A percentile compares a stretch with the other conserved stretches of the same genome.
phyloP scores from a whole-genome alignment of 2,329 filamentous ascomycete species.

The Cytospora piceae region DNA sequence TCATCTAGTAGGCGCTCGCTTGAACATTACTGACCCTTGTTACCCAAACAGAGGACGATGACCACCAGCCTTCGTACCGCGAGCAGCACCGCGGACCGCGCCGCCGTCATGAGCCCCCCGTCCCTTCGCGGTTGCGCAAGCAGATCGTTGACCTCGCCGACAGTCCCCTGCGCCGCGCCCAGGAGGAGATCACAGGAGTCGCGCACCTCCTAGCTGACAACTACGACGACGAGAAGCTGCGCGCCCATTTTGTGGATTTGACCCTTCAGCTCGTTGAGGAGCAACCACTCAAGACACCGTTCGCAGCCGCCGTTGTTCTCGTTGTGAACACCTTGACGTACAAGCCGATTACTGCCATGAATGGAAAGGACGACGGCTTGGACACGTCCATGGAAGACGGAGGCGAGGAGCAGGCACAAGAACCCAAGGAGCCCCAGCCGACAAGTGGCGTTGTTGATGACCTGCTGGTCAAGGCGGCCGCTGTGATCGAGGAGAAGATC shows the following conservation, averaged over 20 bases:
- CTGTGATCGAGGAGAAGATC: slow-evolving; percentile 68
- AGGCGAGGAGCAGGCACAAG: slow-evolving; percentile 6
- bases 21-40: slow-evolving; percentile 19
- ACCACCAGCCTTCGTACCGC: slow-evolving; percentile 51
- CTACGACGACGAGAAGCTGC: slow-evolving; percentile 81
- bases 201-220: slow-evolving; percentile 80
- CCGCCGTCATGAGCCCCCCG: slow-evolving; percentile 71
- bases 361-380: slow-evolving; percentile 20
- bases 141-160: slow-evolving; percentile 82
- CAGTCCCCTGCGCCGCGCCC: slow-evolving; percentile 75
- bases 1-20: not conserved
- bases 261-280: slow-evolving; percentile 78
- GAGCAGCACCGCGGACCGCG: slow-evolving; percentile 74
- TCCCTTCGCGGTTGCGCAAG: slow-evolving; percentile 72
- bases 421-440: slow-evolving; percentile 19
- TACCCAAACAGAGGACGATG: slow-evolving; percentile 62
- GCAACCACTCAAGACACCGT: slow-evolving; percentile 97
- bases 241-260: slow-evolving; percentile 72
- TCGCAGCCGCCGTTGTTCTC: slow-evolving; percentile 82
- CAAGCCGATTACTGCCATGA: slow-evolving; percentile 15
- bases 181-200: slow-evolving; percentile 76
- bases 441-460: slow-evolving; percentile 67
- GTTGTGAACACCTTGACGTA: slow-evolving; percentile 71
- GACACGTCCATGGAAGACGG: slow-evolving; percentile 28
- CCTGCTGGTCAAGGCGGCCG: slow-evolving; percentile 66